These are phyloP conservation scores for Fusarium equiseti DNA, from an alignment of 2,329 filamentous ascomycete species.

Conservation along the genomic window DNA sequence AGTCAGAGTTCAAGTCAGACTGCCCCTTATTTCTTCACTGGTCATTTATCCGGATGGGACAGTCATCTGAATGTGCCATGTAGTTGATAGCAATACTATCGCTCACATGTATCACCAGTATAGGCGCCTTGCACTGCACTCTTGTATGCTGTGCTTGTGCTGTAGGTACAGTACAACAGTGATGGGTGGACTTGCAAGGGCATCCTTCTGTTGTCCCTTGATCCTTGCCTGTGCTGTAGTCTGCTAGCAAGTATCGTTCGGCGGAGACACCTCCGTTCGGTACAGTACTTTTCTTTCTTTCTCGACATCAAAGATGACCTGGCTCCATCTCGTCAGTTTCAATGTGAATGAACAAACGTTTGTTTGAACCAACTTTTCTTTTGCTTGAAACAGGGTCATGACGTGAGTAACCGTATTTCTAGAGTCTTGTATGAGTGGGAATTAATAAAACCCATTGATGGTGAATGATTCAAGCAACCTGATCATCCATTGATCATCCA, in stretches of 20 bases:
- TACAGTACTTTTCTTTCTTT: neutral
- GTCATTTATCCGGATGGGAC: constrained; percentile 4
- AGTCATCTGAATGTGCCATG: constrained; percentile 8
- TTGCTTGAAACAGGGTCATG: constrained; percentile 1
- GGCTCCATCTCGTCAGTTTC: constrained; percentile 9
- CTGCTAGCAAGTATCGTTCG: neutral
- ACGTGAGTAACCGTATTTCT: neutral
- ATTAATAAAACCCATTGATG: neutral
- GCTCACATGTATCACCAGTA: neutral
- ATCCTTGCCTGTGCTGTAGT: constrained; percentile 16
- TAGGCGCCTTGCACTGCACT: constrained; percentile 16
- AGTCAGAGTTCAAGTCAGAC: neutral
- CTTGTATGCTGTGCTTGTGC: neutral
- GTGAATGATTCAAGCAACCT: constrained; percentile 32
- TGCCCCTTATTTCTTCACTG: constrained; percentile 33
- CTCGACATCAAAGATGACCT: neutral
- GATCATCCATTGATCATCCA: constrained; percentile 9
- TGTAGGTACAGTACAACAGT: neutral
- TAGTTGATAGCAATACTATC: neutral
- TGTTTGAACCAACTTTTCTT: constrained; percentile 21
- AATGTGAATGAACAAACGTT: constrained; percentile 11
- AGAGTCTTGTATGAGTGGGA: neutral
- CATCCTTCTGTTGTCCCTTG: constrained; percentile 19
- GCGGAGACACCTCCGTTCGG: constrained; percentile 16
- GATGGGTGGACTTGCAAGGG: neutral